Percentiles rank a stretch among this genome's conserved stretches.
Evolutionary conservation across 2,329 filamentous ascomycete genomes (phyloP).

Genomic region (Nemania abortiva): DNA sequence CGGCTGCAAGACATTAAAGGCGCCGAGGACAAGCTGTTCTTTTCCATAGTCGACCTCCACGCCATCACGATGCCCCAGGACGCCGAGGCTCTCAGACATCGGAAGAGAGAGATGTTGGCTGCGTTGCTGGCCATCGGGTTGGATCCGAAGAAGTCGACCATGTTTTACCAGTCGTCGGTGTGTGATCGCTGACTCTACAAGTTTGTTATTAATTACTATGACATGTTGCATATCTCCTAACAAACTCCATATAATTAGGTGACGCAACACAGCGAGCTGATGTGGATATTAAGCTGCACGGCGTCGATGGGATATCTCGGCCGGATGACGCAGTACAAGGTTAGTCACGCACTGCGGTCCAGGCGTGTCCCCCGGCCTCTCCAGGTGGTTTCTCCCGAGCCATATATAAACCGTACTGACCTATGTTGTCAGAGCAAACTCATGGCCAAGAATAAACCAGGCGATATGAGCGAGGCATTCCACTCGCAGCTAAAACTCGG

Average conservation of each 20-base stretch:
- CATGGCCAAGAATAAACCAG: slow-evolving; percentile 69
- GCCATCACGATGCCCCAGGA: slow-evolving; percentile 86
- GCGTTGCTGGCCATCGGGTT: slow-evolving; percentile 86
- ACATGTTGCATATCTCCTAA: slow-evolving; percentile 15
- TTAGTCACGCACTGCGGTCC: slow-evolving; percentile 50
- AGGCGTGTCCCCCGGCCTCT: background rate
- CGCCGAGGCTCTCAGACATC: slow-evolving; percentile 68
- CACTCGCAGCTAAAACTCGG: slow-evolving; percentile 78
- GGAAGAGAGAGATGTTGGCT: slow-evolving; percentile 81
- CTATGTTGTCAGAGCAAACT: slow-evolving; percentile 75
- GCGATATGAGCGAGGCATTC: slow-evolving; percentile 68
- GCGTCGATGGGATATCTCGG: slow-evolving; percentile 94
- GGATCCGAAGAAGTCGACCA: slow-evolving; percentile 77
- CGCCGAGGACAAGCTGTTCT: slow-evolving; percentile 74
- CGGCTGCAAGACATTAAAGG: slow-evolving; percentile 75
- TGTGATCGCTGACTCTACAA: slow-evolving; percentile 46
- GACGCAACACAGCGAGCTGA: slow-evolving; percentile 85
- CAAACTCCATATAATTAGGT: slow-evolving; percentile 61
- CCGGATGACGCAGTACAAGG: slow-evolving; percentile 99
- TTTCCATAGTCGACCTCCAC: slow-evolving; percentile 92
- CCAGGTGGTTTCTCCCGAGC: background rate
- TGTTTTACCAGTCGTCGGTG: slow-evolving; percentile 88
- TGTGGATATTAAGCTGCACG: slow-evolving; percentile 96
- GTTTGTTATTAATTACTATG: background rate
- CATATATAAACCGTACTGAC: background rate